phyloP scores from a whole-genome alignment of 192 early-diverging fungal species.

The Backusella circina region DNA sequence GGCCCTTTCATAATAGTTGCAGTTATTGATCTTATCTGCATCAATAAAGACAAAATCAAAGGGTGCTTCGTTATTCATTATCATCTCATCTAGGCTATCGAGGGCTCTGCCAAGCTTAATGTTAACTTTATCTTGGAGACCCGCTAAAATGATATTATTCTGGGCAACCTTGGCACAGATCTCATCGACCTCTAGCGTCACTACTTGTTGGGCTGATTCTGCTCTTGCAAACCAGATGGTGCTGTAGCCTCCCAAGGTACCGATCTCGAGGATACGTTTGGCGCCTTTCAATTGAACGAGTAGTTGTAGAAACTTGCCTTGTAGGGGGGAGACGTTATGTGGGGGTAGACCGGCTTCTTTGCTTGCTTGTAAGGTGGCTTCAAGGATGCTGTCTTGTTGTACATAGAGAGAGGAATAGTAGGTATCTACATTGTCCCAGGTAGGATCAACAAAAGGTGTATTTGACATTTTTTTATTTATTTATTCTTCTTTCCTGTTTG shows the following conservation, averaged over 20 bases:
- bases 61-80: not conserved
- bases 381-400: not conserved
- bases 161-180: not conserved
- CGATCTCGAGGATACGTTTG: not conserved
- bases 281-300: not conserved
- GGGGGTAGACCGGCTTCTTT: not conserved
- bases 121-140: not conserved
- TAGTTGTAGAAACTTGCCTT: not conserved
- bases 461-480: not conserved
- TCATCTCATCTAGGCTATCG: not conserved
- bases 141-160: not conserved
- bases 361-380: not conserved
- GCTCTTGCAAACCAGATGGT: not conserved
- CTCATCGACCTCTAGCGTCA: not conserved
- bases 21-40: not conserved
- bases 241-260: not conserved
- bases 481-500: no score
- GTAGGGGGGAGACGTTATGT: not conserved
- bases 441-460: not conserved
- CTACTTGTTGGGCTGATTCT: not conserved
- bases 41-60: constrained; percentile 1
- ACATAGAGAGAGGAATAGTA: not conserved
- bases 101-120: not conserved
- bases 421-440: not conserved
- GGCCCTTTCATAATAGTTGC: not conserved